Evolutionary conservation across 306 rosid species (phyloP).

Genomic region (Hippophae rhamnoides): DNA sequence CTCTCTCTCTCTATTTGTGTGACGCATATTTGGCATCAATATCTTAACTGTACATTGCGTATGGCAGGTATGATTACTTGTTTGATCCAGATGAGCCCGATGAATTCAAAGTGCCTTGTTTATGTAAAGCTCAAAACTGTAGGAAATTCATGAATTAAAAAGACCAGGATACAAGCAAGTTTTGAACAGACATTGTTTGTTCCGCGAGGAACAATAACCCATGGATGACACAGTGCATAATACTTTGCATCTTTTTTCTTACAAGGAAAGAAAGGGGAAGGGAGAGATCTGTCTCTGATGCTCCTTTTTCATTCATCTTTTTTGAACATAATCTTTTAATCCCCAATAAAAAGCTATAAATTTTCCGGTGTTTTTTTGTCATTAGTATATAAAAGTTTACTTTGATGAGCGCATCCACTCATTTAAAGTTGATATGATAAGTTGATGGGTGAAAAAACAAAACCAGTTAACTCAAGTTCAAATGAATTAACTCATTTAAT

Average conservation of each 20-base stretch:
- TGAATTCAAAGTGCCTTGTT: slow-evolving; percentile 95
- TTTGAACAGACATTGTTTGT: slow-evolving; percentile 56
- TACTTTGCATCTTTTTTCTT: slow-evolving; percentile 42
- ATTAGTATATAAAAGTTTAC: too few species aligned
- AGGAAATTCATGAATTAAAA: slow-evolving; percentile 86
- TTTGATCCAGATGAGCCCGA: slow-evolving; percentile 98
- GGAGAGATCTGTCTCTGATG: slow-evolving; percentile 20
- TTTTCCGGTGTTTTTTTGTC: too few species aligned
- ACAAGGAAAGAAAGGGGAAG: slow-evolving; percentile 3
- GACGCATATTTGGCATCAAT: not conserved
- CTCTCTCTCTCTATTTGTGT: not conserved
- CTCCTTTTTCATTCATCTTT: slow-evolving; percentile 14
- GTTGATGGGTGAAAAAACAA: too few species aligned
- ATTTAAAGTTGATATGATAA: too few species aligned
- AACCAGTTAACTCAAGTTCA: too few species aligned
- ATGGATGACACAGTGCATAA: slow-evolving; percentile 41
- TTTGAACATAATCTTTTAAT: slow-evolving; percentile 27
- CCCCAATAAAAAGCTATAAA: slow-evolving; percentile 17
- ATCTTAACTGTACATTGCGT: slow-evolving; percentile 17
- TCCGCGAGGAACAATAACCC: slow-evolving; percentile 79
- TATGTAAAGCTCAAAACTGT: slow-evolving; percentile 92
- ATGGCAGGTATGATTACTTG: slow-evolving; percentile 85
- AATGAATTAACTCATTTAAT: too few species aligned
- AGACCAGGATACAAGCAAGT: slow-evolving; percentile 7
- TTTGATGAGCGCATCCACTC: too few species aligned